phyloP scores from a whole-genome alignment of 2,329 filamentous ascomycete genomes.

The Colletotrichum destructivum region DNA sequence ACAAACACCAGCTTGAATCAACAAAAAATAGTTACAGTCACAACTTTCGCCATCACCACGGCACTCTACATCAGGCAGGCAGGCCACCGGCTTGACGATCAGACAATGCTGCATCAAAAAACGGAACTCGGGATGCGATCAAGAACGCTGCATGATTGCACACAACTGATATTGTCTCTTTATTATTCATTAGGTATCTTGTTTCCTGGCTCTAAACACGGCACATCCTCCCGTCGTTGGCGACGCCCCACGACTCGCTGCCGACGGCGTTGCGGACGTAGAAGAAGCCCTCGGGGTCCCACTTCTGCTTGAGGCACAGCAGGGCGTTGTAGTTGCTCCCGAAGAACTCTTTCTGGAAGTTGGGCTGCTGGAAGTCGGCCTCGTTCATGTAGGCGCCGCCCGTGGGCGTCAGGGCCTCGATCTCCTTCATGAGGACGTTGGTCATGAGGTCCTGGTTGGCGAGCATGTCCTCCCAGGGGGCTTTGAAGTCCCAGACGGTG shows the following conservation, averaged over 20 bases:
- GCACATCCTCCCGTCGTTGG: conserved; percentile 43
- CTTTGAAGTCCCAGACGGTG: conserved; percentile 49
- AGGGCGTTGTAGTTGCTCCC: conserved; percentile 62
- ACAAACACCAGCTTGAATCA: no score
- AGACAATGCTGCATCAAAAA: conserved; percentile 20
- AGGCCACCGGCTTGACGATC: no score
- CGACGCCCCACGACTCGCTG: conserved; percentile 63
- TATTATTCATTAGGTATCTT: neutral
- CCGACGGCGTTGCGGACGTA: conserved; percentile 65
- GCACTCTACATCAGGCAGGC: no score
- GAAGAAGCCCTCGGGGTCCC: conserved; percentile 62
- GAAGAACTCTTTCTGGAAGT: conserved; percentile 63
- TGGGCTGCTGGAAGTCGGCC: conserved; percentile 63
- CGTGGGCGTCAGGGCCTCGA: conserved; percentile 52
- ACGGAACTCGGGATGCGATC: conserved; percentile 7
- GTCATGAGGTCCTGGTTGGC: conserved; percentile 48
- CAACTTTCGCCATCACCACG: no score
- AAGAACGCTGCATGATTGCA: no score
- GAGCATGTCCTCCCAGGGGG: conserved; percentile 49
- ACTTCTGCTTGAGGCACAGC: conserved; percentile 63
- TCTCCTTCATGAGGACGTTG: conserved; percentile 39
- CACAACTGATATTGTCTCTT: neutral
- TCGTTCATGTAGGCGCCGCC: conserved; percentile 67
- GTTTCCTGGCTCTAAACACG: conserved; percentile 4
- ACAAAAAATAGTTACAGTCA: no score